A percentile compares a stretch with the other conserved stretches of the same genome.
These are phyloP conservation scores for Fusarium sp. DNA, from an alignment of 2,329 filamentous ascomycete genomes.

Conservation along the genomic window DNA sequence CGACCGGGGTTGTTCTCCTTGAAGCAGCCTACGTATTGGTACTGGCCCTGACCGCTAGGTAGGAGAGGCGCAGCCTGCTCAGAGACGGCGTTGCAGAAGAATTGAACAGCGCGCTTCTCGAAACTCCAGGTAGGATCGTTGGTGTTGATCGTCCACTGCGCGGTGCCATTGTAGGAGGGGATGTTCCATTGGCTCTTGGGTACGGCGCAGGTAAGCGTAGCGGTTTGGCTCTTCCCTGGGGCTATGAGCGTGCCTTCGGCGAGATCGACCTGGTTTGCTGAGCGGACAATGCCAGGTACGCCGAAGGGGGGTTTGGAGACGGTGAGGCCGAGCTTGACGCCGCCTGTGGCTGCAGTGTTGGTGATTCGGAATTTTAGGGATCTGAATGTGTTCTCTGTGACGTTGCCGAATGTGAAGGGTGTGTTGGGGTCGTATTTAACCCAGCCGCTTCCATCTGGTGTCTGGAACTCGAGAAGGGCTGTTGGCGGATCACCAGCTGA, in stretches of 20 bases:
- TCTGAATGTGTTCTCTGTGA: conserved; percentile 64
- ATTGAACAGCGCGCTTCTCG: conserved; percentile 66
- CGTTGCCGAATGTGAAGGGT: conserved; percentile 68
- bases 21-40: conserved; percentile 68
- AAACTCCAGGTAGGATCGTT: conserved; percentile 62
- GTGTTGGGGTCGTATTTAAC: conserved; percentile 58
- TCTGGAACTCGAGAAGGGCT: conserved; percentile 68
- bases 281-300: conserved; percentile 65
- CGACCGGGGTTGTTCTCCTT: conserved; percentile 68
- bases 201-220: conserved; percentile 66
- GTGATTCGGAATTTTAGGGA: conserved; percentile 66
- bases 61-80: conserved; percentile 66
- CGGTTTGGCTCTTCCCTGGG: conserved; percentile 64
- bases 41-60: conserved; percentile 60
- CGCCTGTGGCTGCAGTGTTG: conserved; percentile 62
- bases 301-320: conserved; percentile 73
- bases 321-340: conserved; percentile 65
- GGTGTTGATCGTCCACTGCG: conserved; percentile 69
- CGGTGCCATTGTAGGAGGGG: conserved; percentile 62
- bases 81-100: conserved; percentile 64
- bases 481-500: conserved; percentile 63
- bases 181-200: conserved; percentile 70
- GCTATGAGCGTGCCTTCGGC: conserved; percentile 67
- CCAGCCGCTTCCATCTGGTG: conserved; percentile 64
- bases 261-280: conserved; percentile 68